Percentiles rank a stretch among this genome's conserved stretches.
Conservation (phyloP, 495 filamentous ascomycete species). For the Aspergillus ostianus region DNA sequence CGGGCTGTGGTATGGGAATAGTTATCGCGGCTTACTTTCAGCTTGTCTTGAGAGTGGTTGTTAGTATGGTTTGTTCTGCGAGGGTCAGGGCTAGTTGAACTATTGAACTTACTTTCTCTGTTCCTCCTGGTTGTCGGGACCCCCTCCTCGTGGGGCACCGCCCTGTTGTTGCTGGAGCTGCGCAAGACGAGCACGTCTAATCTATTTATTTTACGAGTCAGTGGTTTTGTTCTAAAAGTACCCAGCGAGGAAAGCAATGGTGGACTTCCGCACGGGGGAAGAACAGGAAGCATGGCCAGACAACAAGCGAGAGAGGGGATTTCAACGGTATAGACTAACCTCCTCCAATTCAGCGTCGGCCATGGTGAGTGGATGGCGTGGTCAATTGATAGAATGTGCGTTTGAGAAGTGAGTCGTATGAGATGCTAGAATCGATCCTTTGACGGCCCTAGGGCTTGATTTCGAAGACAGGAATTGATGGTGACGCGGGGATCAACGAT, state of each 20-base stretch:
- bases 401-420: not conserved
- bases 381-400: conserved; percentile 5
- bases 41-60: conserved; percentile 50
- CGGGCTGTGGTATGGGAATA: not conserved
- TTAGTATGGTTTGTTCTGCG: conserved; percentile 3
- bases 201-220: conserved; percentile 48
- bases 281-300: not conserved
- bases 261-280: too few relatives aligned
- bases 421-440: not conserved
- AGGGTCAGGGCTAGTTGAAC: not conserved
- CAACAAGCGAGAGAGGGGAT: not conserved
- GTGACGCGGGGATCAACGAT: conserved; percentile 2
- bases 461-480: not conserved
- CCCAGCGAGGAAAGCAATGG: not conserved
- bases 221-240: not conserved
- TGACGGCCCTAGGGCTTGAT: not conserved
- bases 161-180: conserved; percentile 77
- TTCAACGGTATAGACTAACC: conserved; percentile 40
- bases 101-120: conserved; percentile 54
- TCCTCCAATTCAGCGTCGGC: conserved; percentile 85
- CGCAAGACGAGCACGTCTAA: conserved; percentile 83
- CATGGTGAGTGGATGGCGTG: conserved; percentile 47
- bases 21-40: conserved; percentile 52
- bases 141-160: conserved; percentile 44
- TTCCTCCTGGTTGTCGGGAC: conserved; percentile 57